phyloP scores from a whole-genome alignment of 345 rosid genomes.

The Geranium brycei region DNA sequence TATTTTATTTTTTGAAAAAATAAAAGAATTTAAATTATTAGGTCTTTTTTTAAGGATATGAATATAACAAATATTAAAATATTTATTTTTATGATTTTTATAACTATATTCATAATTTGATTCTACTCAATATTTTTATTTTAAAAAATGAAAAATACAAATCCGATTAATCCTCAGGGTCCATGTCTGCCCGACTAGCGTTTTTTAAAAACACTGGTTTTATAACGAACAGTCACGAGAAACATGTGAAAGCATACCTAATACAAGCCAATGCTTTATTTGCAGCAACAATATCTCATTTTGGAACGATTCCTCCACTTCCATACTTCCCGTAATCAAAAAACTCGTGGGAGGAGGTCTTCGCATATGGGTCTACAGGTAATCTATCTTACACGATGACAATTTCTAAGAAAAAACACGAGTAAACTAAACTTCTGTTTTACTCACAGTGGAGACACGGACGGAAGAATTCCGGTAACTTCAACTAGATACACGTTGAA shows the following conservation, averaged over 20 bases:
- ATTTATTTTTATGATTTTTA: too few relatives aligned
- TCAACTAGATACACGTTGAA: slow-evolving; percentile 52
- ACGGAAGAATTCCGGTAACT: slow-evolving; percentile 77
- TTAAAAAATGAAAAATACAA: too few relatives aligned
- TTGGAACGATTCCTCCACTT: slow-evolving; percentile 56
- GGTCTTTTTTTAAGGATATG: too few relatives aligned
- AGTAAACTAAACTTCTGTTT: not conserved
- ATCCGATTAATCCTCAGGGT: too few relatives aligned
- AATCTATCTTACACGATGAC: not conserved
- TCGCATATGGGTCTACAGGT: slow-evolving; percentile 76
- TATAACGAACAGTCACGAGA: not conserved
- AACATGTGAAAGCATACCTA: not conserved
- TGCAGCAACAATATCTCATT: slow-evolving; percentile 27
- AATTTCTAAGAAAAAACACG: not conserved
- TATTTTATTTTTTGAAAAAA: too few relatives aligned
- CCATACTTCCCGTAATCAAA: slow-evolving; percentile 53
- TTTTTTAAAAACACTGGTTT: not conserved
- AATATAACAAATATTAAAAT: too few relatives aligned
- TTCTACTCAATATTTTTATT: too few relatives aligned
- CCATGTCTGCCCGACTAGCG: too few relatives aligned
- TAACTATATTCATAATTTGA: too few relatives aligned
- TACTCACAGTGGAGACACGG: slow-evolving; percentile 67
- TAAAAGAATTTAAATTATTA: too few relatives aligned
- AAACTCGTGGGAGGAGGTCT: slow-evolving; percentile 60
- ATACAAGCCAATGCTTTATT: not conserved